Percentiles rank a stretch among this genome's conserved stretches.
phyloP scores from a whole-genome alignment of 257 asterid genomes.

The Nicotiana sylvestris region DNA sequence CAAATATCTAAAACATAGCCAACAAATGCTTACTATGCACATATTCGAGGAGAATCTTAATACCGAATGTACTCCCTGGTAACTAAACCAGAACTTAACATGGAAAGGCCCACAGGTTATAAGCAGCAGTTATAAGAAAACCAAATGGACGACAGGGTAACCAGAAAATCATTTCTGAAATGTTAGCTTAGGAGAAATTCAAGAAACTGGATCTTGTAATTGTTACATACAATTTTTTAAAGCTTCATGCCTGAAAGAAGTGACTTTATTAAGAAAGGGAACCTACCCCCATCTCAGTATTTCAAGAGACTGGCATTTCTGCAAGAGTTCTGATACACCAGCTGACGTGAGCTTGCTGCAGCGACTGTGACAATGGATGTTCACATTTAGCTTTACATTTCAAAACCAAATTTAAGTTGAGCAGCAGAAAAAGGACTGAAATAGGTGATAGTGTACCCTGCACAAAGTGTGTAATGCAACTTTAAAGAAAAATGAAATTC shows the following conservation, averaged over 20 bases:
- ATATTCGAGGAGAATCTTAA: background rate
- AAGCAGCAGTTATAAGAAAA: background rate
- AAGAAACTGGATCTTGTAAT: background rate
- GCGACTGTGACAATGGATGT: constrained; percentile 38
- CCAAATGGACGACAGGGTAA: background rate
- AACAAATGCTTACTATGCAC: background rate
- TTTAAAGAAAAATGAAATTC: background rate
- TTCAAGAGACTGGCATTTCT: constrained; percentile 61
- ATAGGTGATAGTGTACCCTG: background rate
- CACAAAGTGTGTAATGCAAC: background rate
- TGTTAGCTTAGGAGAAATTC: background rate
- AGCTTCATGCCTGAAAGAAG: background rate
- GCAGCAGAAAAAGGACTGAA: constrained; percentile 10
- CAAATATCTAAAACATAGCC: background rate
- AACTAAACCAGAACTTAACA: background rate
- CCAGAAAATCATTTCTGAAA: background rate
- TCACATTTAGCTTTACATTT: constrained; percentile 10
- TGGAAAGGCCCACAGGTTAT: background rate
- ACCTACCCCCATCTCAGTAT: constrained; percentile 96
- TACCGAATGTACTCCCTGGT: background rate
- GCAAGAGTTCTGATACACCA: constrained; percentile 75
- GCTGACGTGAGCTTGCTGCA: constrained; percentile 63
- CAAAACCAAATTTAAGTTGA: constrained; percentile 14
- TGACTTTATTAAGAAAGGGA: constrained; percentile 12
- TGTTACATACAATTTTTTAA: background rate